These are phyloP conservation scores for Monilinia polystroma DNA, from an alignment of 2,329 filamentous ascomycete genomes.

Conservation along the genomic window DNA sequence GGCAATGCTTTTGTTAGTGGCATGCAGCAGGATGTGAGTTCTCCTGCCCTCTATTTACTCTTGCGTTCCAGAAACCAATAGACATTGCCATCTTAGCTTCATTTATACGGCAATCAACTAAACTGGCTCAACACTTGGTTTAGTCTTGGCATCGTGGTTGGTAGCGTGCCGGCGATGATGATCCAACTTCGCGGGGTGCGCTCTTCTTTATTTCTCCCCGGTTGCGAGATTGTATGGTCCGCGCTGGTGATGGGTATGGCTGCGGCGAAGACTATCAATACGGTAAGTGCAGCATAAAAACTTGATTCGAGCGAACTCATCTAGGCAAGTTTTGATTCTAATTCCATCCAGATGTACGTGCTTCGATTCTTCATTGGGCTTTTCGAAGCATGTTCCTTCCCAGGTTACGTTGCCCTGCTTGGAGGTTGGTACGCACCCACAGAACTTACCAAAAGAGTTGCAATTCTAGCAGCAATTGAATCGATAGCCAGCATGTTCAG, in stretches of 20 bases:
- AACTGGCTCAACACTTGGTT: constrained; percentile 54
- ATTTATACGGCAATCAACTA: constrained; percentile 52
- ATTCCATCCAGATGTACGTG: constrained; percentile 37
- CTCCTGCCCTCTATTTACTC: too few relatives aligned
- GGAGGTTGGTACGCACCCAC: constrained; percentile 47
- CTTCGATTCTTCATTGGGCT: constrained; percentile 31
- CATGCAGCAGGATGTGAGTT: constrained; percentile 41
- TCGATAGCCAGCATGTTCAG: constrained; percentile 44
- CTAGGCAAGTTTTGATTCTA: neutral
- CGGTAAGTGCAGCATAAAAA: neutral
- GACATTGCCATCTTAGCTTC: constrained; percentile 33
- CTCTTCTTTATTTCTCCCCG: constrained; percentile 31
- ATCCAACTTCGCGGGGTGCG: constrained; percentile 23
- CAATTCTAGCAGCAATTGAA: constrained; percentile 43
- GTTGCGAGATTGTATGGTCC: constrained; percentile 2
- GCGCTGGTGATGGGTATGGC: constrained; percentile 17
- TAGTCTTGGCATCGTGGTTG: constrained; percentile 42
- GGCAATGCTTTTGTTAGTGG: constrained; percentile 35
- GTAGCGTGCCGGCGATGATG: constrained; percentile 25
- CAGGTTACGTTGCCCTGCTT: constrained; percentile 42
- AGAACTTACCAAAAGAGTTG: constrained; percentile 45
- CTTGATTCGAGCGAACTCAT: too few relatives aligned
- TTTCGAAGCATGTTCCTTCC: constrained; percentile 45
- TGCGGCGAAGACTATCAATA: constrained; percentile 17
- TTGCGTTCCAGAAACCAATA: too few relatives aligned